Conservation (phyloP, 176 grass and related monocot species). For the Puccinellia tenuiflora region DNA sequence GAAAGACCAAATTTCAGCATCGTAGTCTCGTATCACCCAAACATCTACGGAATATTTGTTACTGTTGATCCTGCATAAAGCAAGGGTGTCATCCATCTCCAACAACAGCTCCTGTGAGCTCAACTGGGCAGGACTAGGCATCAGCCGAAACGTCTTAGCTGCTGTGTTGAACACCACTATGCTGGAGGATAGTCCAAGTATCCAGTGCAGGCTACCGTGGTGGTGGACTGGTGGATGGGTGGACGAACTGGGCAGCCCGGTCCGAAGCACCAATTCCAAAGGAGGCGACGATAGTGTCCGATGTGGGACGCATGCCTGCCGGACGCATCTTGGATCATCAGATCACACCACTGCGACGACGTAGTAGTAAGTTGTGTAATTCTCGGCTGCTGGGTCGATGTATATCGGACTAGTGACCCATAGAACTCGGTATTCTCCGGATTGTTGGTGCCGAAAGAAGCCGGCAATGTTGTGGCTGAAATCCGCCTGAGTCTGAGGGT, state of each 20-base stretch:
- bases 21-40: neutral
- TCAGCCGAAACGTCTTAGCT: neutral
- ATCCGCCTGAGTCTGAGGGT: neutral
- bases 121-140: neutral
- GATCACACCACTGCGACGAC: neutral
- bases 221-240: neutral
- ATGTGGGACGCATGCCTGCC: neutral
- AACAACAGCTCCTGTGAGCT: neutral
- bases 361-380: neutral
- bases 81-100: neutral
- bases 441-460: neutral
- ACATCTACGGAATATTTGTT: neutral
- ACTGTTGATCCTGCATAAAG: neutral
- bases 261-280: neutral
- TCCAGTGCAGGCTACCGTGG: neutral
- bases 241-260: neutral
- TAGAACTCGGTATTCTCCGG: neutral
- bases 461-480: neutral
- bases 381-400: too few species aligned
- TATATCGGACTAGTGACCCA: neutral
- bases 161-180: neutral
- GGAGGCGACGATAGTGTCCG: neutral
- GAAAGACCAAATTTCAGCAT: neutral
- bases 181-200: neutral
- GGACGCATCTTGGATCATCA: neutral